Percentiles rank a stretch among this genome's conserved stretches.
phyloP scores from a whole-genome alignment of 164 flowering plant species.

The Macadamia tetraphylla region DNA sequence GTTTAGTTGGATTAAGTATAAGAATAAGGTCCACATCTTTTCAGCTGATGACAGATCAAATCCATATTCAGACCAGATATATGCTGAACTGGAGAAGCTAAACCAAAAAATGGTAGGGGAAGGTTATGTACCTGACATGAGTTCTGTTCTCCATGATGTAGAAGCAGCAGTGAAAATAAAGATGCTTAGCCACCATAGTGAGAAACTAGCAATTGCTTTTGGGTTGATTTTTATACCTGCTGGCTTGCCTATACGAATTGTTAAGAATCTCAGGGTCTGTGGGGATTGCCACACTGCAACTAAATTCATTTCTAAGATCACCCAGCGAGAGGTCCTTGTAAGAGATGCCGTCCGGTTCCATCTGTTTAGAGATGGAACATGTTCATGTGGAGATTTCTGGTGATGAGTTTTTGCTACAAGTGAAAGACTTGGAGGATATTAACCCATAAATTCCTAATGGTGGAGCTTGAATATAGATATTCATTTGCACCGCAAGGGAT shows the following conservation, averaged over 20 bases:
- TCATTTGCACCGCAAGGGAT: no score
- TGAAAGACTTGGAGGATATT: no score
- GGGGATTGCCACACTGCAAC: no score
- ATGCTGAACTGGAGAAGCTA: slow-evolving; percentile 32
- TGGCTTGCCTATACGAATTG: slow-evolving; percentile 14
- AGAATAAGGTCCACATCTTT: slow-evolving; percentile 59
- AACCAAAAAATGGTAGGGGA: slow-evolving; percentile 13
- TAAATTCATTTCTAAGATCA: no score
- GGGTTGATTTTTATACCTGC: slow-evolving; percentile 21
- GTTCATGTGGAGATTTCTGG: no score
- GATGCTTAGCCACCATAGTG: slow-evolving; percentile 27
- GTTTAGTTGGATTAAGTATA: slow-evolving; percentile 84
- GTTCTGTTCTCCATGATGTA: slow-evolving; percentile 23
- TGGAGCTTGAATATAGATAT: no score
- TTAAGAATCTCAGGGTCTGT: no score
- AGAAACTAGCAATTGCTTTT: slow-evolving; percentile 6
- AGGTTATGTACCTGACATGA: slow-evolving; percentile 24
- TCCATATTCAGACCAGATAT: slow-evolving; percentile 54
- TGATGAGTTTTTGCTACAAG: no score
- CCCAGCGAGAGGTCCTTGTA: no score
- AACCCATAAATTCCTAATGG: no score
- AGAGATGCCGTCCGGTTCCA: no score
- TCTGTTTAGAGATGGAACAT: no score
- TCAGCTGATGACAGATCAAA: slow-evolving; percentile 73
- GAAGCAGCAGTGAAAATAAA: slow-evolving; percentile 20